A percentile compares a stretch with the other conserved stretches of the same genome.
These are phyloP conservation scores for Nymphaea thermarum DNA, from an alignment of 164 flowering plant genomes.

Conservation along the genomic window DNA sequence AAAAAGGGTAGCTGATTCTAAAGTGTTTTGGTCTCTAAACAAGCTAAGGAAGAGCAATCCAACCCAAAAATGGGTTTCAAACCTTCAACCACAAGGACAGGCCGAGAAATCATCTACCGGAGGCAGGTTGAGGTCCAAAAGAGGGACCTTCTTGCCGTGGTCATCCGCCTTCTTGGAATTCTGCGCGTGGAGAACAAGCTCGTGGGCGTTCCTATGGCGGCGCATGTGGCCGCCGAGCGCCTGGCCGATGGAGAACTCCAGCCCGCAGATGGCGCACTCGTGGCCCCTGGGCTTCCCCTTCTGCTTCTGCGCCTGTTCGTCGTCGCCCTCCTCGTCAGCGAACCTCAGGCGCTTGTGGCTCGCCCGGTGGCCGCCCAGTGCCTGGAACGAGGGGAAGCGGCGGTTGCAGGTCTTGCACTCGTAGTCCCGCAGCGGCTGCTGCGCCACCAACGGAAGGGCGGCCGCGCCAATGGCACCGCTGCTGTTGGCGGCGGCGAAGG, in stretches of 20 bases:
- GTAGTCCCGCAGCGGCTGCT: conserved; percentile 27
- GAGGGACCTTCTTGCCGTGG: conserved; percentile 18
- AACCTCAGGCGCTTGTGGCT: conserved; percentile 72
- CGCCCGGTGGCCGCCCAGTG: conserved; percentile 82
- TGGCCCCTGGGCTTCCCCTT: conserved; percentile 37
- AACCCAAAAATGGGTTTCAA: no score
- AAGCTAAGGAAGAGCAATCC: background rate
- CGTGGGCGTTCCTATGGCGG: conserved; percentile 28
- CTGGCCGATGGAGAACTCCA: conserved; percentile 60
- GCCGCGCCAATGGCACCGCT: background rate
- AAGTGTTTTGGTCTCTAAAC: background rate
- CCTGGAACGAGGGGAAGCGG: conserved; percentile 76
- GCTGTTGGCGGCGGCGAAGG: background rate
- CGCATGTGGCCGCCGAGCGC: conserved; percentile 82
- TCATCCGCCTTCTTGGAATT: conserved; percentile 15
- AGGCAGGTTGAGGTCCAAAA: conserved; percentile 58
- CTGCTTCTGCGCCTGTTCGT: conserved; percentile 8
- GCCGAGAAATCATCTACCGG: conserved; percentile 41
- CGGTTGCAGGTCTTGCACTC: conserved; percentile 83
- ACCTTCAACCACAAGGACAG: conserved; percentile 17
- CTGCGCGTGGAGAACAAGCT: conserved; percentile 1
- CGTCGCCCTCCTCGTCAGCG: conserved; percentile 4
- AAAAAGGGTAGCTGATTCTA: no score
- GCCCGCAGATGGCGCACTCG: conserved; percentile 63
- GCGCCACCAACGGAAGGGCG: background rate